Base-by-base conservation (phyloP, 2,329 filamentous ascomycete species). In the Massarina eburnea region DNA sequence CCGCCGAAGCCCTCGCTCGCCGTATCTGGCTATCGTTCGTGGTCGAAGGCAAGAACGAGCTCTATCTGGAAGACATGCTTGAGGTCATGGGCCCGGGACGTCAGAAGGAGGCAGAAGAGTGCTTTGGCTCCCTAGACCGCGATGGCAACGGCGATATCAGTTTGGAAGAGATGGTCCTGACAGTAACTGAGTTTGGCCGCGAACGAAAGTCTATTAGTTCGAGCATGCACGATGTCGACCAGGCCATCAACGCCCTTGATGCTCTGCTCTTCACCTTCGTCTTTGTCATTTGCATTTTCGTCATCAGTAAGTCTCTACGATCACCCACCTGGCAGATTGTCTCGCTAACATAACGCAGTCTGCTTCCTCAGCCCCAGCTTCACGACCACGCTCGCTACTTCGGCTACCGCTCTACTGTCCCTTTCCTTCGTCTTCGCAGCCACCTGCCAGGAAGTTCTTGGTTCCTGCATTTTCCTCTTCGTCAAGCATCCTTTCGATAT, bases 21-120 rank as follows among this genome's bases (percentile, higher is more conserved):
- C 87, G 94, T 62, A 86, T 97, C 52, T 97, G 94, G 94, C 95
- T 96, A 89, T 96, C 91, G 1, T 95, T 96, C 66, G 94, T 96
- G 1, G 83, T 94, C 3, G 92, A 97, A 71, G 91, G 90, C 58
- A 85, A 85, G 47, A 89, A 96, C 32, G 77, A 85, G 0, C 77
- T 99, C 8, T 89, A 81, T 56, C 71, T 81, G 8, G 90, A 96
- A 4, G 94, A 99, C 65, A 80, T 99, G 29, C 67, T 85, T 22
- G 92, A 97, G 67, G 92, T 97, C 8, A 84, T 99, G 48, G 92
- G 92, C 2, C 74, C 81, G 0, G 81, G 82, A 5, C 85, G 87
- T 59, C 82, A 83, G 51, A 76, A 81, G 0, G 89, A 96, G 52
- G 94, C 94, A 2, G 88, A 94, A 47, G 90, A 96, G 68, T 88